These are phyloP conservation scores for Pelargonium australe DNA, from an alignment of 441 rosid genomes.

Conservation along the genomic window DNA sequence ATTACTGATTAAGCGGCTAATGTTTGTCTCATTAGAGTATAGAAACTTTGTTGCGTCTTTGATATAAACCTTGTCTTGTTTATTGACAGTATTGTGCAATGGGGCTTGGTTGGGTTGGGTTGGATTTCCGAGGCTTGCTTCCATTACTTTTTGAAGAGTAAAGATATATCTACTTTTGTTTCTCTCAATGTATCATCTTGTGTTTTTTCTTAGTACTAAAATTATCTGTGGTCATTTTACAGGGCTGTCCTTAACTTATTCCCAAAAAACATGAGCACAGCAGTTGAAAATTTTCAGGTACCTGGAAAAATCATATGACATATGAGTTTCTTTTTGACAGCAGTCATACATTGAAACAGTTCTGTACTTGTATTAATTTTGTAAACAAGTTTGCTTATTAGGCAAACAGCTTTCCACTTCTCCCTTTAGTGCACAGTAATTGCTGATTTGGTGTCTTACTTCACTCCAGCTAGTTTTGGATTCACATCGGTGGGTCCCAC, in stretches of 20 bases:
- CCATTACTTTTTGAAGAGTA: conserved; percentile 89
- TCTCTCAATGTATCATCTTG: background rate
- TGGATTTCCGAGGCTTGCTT: conserved; percentile 91
- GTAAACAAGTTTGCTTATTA: background rate
- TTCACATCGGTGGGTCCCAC: conserved; percentile 94
- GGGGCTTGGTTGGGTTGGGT: conserved; percentile 93
- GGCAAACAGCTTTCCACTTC: background rate
- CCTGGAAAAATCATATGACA: conserved; percentile 8
- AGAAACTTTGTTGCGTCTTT: conserved; percentile 7
- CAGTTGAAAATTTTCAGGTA: conserved; percentile 89
- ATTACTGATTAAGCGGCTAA: background rate
- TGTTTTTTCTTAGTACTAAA: conserved; percentile 13
- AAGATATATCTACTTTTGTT: conserved; percentile 15
- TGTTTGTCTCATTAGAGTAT: background rate
- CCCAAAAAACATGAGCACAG: conserved; percentile 73
- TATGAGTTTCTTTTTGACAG: conserved; percentile 11
- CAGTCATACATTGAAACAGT: background rate
- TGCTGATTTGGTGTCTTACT: conserved; percentile 23
- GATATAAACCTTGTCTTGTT: conserved; percentile 20
- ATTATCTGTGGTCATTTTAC: conserved; percentile 25
- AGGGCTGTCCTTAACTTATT: conserved; percentile 87
- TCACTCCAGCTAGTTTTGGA: conserved; percentile 81
- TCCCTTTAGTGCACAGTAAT: conserved; percentile 17
- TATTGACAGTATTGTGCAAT: conserved; percentile 75
- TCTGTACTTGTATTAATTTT: background rate